Evolutionary conservation across 345 rosid species (phyloP), one percentile per base, ranked within the genome.

Genomic region (Sapria himalayana): DNA sequence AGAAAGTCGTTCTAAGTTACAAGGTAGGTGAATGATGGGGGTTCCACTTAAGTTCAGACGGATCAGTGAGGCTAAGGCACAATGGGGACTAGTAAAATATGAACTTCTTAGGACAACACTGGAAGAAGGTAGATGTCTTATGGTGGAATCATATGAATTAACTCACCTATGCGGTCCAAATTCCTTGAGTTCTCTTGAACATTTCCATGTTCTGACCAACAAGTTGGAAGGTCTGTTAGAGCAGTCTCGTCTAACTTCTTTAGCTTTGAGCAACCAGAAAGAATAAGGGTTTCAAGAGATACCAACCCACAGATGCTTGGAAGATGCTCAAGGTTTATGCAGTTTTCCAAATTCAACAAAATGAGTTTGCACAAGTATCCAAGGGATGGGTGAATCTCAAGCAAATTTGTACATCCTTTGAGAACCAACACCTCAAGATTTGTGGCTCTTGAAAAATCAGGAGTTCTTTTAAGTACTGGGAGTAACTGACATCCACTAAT

Each of bases 241-340:
- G 24, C 23, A 9, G 38, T 29, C 14, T 29, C 54, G 14, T 34
- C 54, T 10, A 49, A 19, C 32, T 25, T 15, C 20, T 37, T 17
- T 19, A 59, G 60, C 17, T 29, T 41, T 32, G 41, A 33, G 57
- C 63, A 65, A n/a, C 60, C 12, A 10, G 29, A 13, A 39, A 49
- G 54, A 16, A 31, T 39, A 16, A 45, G 15, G 12, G 34, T 24
- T 20, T 4, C 7, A 37, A 45, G 16, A 21, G 17, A 17, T 1
- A 23, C 39, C 17, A 45, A 11, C 3, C 16, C 10, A 2, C 22
- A 25, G 22, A 56, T 52, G 7, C 21, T 18, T 1, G 49, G 55
- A 5, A 41, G 20, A 9, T 20, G 31, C 12, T 2, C n/a, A 14
- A 41, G 16, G 29, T 16, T 40, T 19, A 2, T 9, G 33, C 55